Evolutionary conservation across 2,329 filamentous ascomycete species (phyloP), one percentile per base, ranked within the genome.

Genomic region (Beauveria scarabaeidicola): DNA sequence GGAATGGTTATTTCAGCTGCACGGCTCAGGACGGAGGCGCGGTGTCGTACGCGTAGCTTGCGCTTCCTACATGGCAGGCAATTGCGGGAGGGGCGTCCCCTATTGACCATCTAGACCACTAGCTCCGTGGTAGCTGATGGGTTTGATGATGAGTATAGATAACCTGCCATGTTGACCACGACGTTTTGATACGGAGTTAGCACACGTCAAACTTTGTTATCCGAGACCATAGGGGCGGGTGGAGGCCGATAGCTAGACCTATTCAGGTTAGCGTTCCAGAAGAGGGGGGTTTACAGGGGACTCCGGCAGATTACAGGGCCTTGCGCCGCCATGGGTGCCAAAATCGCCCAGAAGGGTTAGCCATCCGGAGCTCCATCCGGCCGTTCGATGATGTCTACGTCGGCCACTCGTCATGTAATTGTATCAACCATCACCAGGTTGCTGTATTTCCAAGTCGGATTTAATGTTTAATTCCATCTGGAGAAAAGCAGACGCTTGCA

Each of bases 1-100:
- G 6, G 13, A 40, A 32, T 7, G 2, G 27, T 56, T n/a, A 57
- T 21, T 47, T 4, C 17, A 17, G 9, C 23, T n/a, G 9, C 3
- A 4, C 32, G 19, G 44, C 25, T 54, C 8, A 13, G 8, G 21
- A 9, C 9, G 53, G 15, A 11, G 23, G 6, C 3, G 2, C 15
- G 32, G 27, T 15, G 43, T 32, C 61, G 53, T 61, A 66, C 66
- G 19, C 60, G 64, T n/a, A 68, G 62, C 48, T 68, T 68, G 25
- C 66, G 57, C 9, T 61, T 63, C 52, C 66, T 63, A 52, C 65
- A 68, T 9, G 64, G 65, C n/a, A 63, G 58, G 36, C 66, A 68
- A 41, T 67, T 64, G 19, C 61, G 62, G 3, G 66, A 68, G 2
- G 62, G 63, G 17, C 53, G 60, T 4, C 66, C 65, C 2, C 61